Percentiles rank a stretch among this genome's conserved stretches.
These are phyloP conservation scores for Metschnikowia aberdeeniae DNA, from an alignment of 805 yeast genomes.

Conservation along the genomic window DNA sequence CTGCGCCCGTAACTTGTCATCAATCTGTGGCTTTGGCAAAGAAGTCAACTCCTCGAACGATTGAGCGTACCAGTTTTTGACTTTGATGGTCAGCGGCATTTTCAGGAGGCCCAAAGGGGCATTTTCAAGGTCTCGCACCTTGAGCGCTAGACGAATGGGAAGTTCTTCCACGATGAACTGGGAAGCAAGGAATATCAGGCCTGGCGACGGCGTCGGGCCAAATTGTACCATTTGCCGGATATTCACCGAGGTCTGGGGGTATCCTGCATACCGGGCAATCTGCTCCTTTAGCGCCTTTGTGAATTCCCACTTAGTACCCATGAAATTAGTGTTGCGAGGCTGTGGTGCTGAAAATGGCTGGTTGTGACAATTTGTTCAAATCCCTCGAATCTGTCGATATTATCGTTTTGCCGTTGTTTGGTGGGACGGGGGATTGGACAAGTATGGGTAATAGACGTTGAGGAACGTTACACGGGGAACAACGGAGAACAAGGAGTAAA, in stretches of 20 bases:
- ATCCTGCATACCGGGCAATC: conserved; percentile 61
- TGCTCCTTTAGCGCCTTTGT: conserved; percentile 48
- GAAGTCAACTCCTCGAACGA: conserved; percentile 78
- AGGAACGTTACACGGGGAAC: too few species aligned
- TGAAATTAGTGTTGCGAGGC: conserved; percentile 4
- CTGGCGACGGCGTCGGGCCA: conserved; percentile 76
- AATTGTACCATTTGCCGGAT: conserved; percentile 88
- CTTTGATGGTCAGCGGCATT: conserved; percentile 72
- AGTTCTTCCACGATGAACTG: conserved; percentile 82
- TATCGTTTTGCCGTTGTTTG: too few species aligned
- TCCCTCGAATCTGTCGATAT: too few species aligned
- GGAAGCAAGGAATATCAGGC: conserved; percentile 75
- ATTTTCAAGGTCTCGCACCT: conserved; percentile 78
- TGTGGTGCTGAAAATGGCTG: too few species aligned
- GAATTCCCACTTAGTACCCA: conserved; percentile 49
- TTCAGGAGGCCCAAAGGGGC: conserved; percentile 71
- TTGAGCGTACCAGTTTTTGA: conserved; percentile 86
- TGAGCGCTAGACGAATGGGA: conserved; percentile 80
- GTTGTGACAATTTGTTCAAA: too few species aligned
- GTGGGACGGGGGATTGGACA: too few species aligned
- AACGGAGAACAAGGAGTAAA: too few species aligned
- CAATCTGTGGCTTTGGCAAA: conserved; percentile 54
- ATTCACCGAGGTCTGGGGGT: conserved; percentile 81
- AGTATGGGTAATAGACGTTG: too few species aligned
- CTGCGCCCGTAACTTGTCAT: conserved; percentile 36